Conservation (phyloP, 2,329 filamentous ascomycete genomes). For the Penicillium glabrum region DNA sequence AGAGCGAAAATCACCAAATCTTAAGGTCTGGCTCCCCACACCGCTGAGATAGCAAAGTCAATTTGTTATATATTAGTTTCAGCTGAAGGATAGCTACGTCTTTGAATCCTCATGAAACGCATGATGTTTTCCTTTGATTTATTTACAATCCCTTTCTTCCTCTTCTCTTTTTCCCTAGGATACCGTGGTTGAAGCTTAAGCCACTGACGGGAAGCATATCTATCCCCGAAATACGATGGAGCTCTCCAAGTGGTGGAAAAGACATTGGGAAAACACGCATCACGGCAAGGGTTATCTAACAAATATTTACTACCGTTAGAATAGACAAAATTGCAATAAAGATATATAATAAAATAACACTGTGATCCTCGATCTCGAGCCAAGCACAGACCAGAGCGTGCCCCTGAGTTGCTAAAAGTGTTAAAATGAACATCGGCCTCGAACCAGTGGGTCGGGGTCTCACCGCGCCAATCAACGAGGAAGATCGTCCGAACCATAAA, state of each 20-base stretch:
- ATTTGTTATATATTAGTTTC: neutral
- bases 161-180: neutral
- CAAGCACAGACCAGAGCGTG: conserved; percentile 19
- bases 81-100: neutral
- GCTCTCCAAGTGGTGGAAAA: neutral
- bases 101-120: neutral
- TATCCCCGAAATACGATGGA: neutral
- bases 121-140: neutral
- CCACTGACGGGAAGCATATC: neutral
- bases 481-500: neutral
- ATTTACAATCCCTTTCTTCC: neutral
- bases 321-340: neutral
- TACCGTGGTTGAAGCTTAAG: neutral
- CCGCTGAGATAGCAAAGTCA: conserved; percentile 1
- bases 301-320: neutral
- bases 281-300: conserved; percentile 2
- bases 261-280: neutral
- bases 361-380: conserved; percentile 9
- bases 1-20: neutral
- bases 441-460: conserved; percentile 16
- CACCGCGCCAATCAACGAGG: conserved; percentile 10
- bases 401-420: conserved; percentile 13
- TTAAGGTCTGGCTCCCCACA: conserved; percentile 3
- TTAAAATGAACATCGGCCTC: conserved; percentile 9
- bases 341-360: neutral